Evolutionary conservation across 2,329 filamentous ascomycete species (phyloP), one percentile per base, ranked within the genome.

Genomic region (Ceratocystis harringtonii): DNA sequence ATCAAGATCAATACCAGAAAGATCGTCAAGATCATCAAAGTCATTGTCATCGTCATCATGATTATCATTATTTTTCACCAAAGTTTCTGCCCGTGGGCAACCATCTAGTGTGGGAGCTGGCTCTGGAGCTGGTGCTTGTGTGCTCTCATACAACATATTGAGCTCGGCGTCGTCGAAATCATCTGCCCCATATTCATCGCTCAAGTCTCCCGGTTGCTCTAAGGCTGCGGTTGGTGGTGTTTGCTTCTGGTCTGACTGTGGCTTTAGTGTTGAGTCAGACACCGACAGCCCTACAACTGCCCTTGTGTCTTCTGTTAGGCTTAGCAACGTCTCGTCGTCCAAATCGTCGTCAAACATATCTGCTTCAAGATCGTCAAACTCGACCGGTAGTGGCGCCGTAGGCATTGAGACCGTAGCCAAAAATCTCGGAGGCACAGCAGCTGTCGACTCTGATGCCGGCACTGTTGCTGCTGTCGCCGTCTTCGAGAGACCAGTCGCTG

Each of bases 101-200:
- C 44, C 52, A 28, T 45, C 8, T 5, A 28, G 43, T 25, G 25
- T 22, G 17, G 19, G 63, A 69, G 30, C 52, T 19, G 19, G 28
- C n/a, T 60, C 45, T 36, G 70, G 71, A 48, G 72, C 69, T 50
- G 71, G 71, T 8, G 78, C 50, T n/a, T 67, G 66, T 28, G 66
- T 71, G 52, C 71, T 79, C 1, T 77, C 77, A 58, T 44, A 64
- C 22, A 41, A 7, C 30, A 43, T 32, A 10, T 50, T 76, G 5
- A 86, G 76, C 0, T 80, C 75, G 63, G 85, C 82, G 55, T 86
- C 84, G 69, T 86, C 83, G 66, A 84, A 79, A 44, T 84, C 82
- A 55, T 81, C 80, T 67, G 81, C 81, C 2, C 78, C 80, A 65
- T 82, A 84, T 67, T 84, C 81, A 0, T 80, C 81, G 3, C 70